Evolutionary conservation across 139 green algal species (phyloP).

Genomic region (Coelastrella sp.): DNA sequence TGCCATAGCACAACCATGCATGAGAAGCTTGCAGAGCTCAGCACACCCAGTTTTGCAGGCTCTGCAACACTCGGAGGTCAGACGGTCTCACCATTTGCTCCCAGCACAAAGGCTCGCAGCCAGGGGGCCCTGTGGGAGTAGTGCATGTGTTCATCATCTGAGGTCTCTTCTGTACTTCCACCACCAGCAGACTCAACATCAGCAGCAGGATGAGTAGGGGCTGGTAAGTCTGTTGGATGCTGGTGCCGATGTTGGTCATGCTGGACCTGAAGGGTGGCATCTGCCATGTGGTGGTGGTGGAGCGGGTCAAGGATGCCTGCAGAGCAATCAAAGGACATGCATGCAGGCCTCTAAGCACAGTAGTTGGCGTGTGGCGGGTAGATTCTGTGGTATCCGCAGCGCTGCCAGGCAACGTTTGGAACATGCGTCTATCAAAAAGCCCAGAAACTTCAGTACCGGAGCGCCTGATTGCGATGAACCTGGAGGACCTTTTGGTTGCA

Average conservation of each 20-base stretch:
- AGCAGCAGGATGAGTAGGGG: background rate
- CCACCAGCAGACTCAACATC: background rate
- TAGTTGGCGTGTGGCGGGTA: background rate
- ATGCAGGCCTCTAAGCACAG: too few relatives aligned
- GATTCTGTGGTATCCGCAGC: background rate
- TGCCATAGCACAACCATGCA: too few relatives aligned
- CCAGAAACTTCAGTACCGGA: too few relatives aligned
- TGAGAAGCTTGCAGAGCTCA: background rate
- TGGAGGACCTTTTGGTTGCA: too few relatives aligned
- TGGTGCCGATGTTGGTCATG: background rate
- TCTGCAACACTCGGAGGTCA: too few relatives aligned
- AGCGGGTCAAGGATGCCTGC: background rate
- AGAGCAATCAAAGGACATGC: background rate
- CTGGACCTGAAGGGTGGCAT: background rate
- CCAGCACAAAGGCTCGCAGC: constrained; percentile 57
- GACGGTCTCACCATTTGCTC: constrained; percentile 62
- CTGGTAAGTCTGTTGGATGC: background rate
- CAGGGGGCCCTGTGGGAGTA: constrained; percentile 47
- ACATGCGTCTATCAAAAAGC: too few relatives aligned
- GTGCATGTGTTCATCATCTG: constrained; percentile 31
- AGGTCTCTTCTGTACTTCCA: background rate
- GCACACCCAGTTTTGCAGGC: background rate
- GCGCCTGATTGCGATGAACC: too few relatives aligned
- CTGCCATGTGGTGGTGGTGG: constrained; percentile 35
- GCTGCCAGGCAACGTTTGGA: too few relatives aligned